phyloP scores from a whole-genome alignment of 306 rosid genomes.

The Malus sieversii region DNA sequence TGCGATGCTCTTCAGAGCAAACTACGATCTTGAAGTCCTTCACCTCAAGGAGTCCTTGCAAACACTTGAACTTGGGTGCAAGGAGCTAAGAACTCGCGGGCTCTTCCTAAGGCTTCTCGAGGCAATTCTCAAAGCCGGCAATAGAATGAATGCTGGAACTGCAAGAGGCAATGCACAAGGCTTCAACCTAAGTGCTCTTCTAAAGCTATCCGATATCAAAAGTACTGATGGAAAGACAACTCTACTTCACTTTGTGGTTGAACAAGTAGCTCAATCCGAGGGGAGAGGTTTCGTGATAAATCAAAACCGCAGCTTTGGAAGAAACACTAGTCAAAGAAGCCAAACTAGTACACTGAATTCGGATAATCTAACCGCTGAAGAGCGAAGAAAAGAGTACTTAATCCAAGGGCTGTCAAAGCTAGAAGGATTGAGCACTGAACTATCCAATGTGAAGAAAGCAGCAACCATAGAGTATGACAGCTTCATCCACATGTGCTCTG shows the following conservation, averaged over 20 bases:
- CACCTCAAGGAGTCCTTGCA: conserved; percentile 51
- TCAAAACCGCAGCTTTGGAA: conserved; percentile 14
- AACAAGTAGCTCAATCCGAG: conserved; percentile 74
- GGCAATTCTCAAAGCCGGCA: conserved; percentile 85
- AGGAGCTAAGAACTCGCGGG: conserved; percentile 50
- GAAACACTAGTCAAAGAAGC: conserved; percentile 2
- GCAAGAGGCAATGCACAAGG: conserved; percentile 76
- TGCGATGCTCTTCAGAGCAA: conserved; percentile 69
- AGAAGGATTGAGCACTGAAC: conserved; percentile 44
- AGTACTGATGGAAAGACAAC: conserved; percentile 70
- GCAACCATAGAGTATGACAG: conserved; percentile 47
- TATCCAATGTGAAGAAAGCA: conserved; percentile 59
- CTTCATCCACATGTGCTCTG: conserved; percentile 34
- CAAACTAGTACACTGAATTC: conserved; percentile 1
- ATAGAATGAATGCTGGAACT: conserved; percentile 86
- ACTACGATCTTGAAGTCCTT: conserved; percentile 46
- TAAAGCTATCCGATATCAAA: conserved; percentile 65
- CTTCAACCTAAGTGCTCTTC: conserved; percentile 64
- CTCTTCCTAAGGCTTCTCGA: conserved; percentile 70
- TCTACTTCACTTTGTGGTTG: conserved; percentile 70
- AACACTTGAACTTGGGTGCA: conserved; percentile 57
- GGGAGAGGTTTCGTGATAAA: conserved; percentile 33
- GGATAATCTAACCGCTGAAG: conserved; percentile 13
- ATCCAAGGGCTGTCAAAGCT: conserved; percentile 41
- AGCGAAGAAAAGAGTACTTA: conserved; percentile 33